Base-by-base conservation (phyloP, 768 basidiomycete species). In the Tubosaeta sp. region DNA sequence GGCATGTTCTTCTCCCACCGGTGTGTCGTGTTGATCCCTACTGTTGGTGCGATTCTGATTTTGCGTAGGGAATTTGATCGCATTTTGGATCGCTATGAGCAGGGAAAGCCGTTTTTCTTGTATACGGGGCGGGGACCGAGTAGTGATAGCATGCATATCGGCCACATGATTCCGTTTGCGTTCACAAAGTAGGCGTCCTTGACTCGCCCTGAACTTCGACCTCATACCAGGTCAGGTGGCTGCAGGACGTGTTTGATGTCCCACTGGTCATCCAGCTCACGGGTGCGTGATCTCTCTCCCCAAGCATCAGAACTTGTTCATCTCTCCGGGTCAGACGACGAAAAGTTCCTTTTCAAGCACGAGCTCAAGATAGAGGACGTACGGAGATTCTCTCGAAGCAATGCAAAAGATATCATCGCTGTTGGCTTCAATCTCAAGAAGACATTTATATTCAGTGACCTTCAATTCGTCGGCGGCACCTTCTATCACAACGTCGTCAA, bases 1-100 rank as follows among this genome's bases (percentile, higher is more conserved):
- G 93, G 92, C 14, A 90, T 89, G 81, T 99, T 98, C 76, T 99
- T 97, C 72, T 97, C 94, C 16, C 96, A 99, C 72, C 85, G 95
- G 94, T 91, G 58, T 57, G 82, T 67, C 19, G 12, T 9, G 8
- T 49, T 31, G 9, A 21, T 30, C 21, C 6, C 3, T 25, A 27
- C 14, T 21, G 10, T 25, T 54, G 52, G 59, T 50, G 39, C 22
- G 1, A 44, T 21, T 5, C 10, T 14, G 35, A 29, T 25, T 32
- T 42, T 21, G 34, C 2, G 16, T 52, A 97, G 94, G 47, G 96
- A 99, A 48, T 84, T 99, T 60, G 87, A 94, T 71, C 82, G 82
- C 59, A 96, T 99, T 48, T 73, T 99, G 52, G 93, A 96, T 69
- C 86, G 93, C 54, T 97, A 90, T 69, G 95, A 98, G 69, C 87